Conservation (phyloP, 371 early-diverging fungal genomes). For the Basidiobolus meristosporus region DNA sequence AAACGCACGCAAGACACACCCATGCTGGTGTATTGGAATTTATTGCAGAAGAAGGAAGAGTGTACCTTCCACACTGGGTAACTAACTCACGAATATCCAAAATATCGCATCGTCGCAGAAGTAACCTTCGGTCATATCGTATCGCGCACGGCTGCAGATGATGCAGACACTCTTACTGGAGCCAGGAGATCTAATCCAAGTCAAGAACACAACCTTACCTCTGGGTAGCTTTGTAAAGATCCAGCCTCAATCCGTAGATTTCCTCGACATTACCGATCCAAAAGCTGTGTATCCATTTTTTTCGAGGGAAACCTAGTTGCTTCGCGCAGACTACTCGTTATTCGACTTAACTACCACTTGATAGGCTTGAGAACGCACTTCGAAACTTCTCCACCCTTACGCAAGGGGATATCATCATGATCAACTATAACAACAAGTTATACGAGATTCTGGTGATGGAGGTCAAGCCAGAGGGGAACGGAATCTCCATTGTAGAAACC, state of each 20-base stretch:
- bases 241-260: conserved; percentile 94
- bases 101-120: too few relatives aligned
- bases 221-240: conserved; percentile 90
- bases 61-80: conserved; percentile 95
- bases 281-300: conserved; percentile 58
- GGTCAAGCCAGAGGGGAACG: conserved; percentile 63
- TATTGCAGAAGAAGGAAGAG: conserved; percentile 90
- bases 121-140: background rate
- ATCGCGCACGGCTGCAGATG: too few relatives aligned
- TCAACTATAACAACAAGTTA: conserved; percentile 75
- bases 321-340: background rate
- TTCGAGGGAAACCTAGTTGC: background rate
- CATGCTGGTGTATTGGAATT: conserved; percentile 99
- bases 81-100: background rate
- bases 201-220: conserved; percentile 64
- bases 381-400: conserved; percentile 92
- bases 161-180: conserved; percentile 71
- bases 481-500: conserved; percentile 94
- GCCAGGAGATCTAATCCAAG: conserved; percentile 56
- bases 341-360: too few relatives aligned
- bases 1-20: conserved; percentile 30
- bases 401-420: conserved; percentile 80
- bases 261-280: conserved; percentile 95
- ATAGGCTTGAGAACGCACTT: conserved; percentile 86
- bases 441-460: conserved; percentile 89